Base-by-base conservation (phyloP, 768 basidiomycete species). In the Xerocomus brunneocitrinus region DNA sequence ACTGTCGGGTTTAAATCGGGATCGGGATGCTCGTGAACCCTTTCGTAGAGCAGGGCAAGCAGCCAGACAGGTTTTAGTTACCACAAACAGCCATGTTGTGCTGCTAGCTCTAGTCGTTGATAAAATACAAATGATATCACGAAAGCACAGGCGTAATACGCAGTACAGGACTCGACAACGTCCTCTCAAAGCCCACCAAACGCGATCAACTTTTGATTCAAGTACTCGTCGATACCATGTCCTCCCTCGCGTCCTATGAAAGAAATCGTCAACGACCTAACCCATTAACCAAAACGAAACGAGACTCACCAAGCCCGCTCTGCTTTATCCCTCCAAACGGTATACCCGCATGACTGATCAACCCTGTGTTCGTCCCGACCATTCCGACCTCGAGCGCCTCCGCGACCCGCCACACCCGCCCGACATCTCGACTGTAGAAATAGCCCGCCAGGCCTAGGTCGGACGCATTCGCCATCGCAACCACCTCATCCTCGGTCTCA, bases 321-420 rank as follows among this genome's bases (percentile, higher is more conserved):
- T 97, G 90, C 72, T 94, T 93, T 45, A 95, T 73, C 8, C 93
- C 93, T 24, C 94, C 93, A 62, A 95, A 95, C 19, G 92, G 91
- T 74, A 92, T 85, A 13, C 75, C 76, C 27, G 86, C 87, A 67
- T 87, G 83, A 53, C 85, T 89, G 64, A 95, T 81, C 52, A 85
- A 47, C 3, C 88, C 88, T 1, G 90, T 90, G 70, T 94, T 94
- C 45, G 80, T 76, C 31, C 89, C 91, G 24, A 95, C 91, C 84
- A 87, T 98, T 5, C 95, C 95, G 6, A 95, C 92, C 71, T 99
- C 92, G 28, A 98, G 75, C 59, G 79, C 87, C 74, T 97, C 97
- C 14, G 95, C 92, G 16, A 99, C 94, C 39, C 95, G 81, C 90
- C 91, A 98, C 40, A 91, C 86, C 36, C 95, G 74, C 3, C 91